Evolutionary conservation across 768 basidiomycete genomes (phyloP), one percentile per base, ranked within the genome.

Genomic region (Leccinum subtestaceum): DNA sequence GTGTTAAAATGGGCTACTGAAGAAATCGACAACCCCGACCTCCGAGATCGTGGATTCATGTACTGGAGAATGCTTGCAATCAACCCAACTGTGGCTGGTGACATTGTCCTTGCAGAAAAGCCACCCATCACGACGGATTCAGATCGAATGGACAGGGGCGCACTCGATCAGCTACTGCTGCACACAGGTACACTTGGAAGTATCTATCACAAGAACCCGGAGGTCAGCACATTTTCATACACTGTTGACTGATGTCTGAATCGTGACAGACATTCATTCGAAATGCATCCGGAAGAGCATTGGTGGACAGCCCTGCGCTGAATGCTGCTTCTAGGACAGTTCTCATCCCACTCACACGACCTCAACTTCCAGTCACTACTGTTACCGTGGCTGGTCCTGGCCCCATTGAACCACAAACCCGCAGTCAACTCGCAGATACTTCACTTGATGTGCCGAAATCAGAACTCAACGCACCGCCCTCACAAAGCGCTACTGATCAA

Each of bases 51-150:
- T 61, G 97, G 97, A 3, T 98, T 95, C 78, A 98, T 99, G 91
- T 99, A 98, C 76, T 99, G 97, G 97, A 87, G 97, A 40, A 81
- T 99, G 76, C 82, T 98, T 48, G 95, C 96, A 9, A 88, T 94
- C 67, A 94, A 97, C 70, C 94, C 95, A 2, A 77, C 87, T 8
- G 88, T 88, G 0, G 95, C 97, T 7, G 84, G 88, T 40, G 89
- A 93, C 63, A 89, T 98, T 62, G 95, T 98, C 36, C 80, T 98
- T 19, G 81, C 92, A 15, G 93, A 95, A 65, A 97, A 97, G 67
- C 97, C 97, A 31, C 81, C 94, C 2, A 98, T 99, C 63, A 95
- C 94, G n/a, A 98, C 93, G 2, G 96, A 98, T 71, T 93, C 95
- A 4, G 97, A 99, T 68, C 80, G 93, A 56, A 97, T 99, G 93